Base-by-base conservation (phyloP, 2,329 filamentous ascomycete species). In the Dendryphion nanum region DNA sequence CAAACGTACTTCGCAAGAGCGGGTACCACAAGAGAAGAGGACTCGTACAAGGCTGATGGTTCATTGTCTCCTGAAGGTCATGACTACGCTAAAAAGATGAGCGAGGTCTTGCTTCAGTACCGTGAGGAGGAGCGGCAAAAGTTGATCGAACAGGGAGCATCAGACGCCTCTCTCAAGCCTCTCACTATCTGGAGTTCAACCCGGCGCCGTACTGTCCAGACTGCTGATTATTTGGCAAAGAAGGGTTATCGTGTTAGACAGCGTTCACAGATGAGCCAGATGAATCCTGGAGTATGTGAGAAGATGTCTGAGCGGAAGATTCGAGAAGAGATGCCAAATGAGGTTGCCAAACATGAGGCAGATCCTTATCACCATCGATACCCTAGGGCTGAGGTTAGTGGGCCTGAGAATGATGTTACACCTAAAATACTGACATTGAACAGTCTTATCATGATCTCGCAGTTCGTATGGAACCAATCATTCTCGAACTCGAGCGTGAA, bases 281-380 rank as follows among this genome's bases (percentile, higher is more conserved):
- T 98, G 58, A 96, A 98, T 59, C 93, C 93, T 1, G 93, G 93
- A 3, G 89, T 95, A 5, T 96, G 90, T 58, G 93, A 97, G 70
- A 93, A 89, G 66, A 84, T 97, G 72, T 86, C 88, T 5, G 91
- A 96, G 65, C 75, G 76, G 12, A 82, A 81, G 35, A 94, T 98
- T 50, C 82, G 87, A 37, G 73, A 81, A 54, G 75, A 90, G 39
- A 96, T 91, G 59, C 88, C 91, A 0, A 87, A 95, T 3, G 93
- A 98, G 66, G 86, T 95, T 5, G 78, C 82, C 49, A 95, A 95
- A 70, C 93, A 98, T 65, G 87, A 95, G 50, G 74, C 86, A 35
- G 93, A 98, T 64, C 93, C 93, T 1, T 98, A 98, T 58, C 93
- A 98, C 59, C 93, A 98, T 66, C 81, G 93, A 26, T 98, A 96